Base-by-base conservation (phyloP, 768 basidiomycete genomes). In the Termitomyces sp. region DNA sequence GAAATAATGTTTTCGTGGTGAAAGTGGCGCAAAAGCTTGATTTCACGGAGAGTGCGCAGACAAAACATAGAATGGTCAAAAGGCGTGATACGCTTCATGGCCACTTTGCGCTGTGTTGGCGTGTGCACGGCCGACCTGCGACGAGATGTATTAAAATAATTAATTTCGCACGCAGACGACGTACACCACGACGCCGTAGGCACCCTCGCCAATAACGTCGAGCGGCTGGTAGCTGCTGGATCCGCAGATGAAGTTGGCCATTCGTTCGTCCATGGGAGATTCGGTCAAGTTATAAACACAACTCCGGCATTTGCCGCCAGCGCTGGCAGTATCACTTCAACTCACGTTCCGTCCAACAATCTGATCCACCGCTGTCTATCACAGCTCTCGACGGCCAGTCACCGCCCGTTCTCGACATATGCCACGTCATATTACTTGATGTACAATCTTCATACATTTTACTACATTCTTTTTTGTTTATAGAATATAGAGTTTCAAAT, bases 51-150 rank as follows among this genome's bases (percentile, higher is more conserved):
- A 6, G 92, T 94, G 14, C 85, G 77, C 4, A 94, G 80, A 68
- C 88, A 91, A 71, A 94, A 94, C 92, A 94, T 92, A 40, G 90
- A 86, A 68, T 96, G 94, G 71, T 94, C 93, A 64, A 98, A 97
- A 0, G 95, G 95, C 0, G 89, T 86, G 70, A 98, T 97, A 63
- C 91, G 89, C 74, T 98, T 98, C 70, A 98, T 97, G 33, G 95
- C 95, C 48, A 98, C 95, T 73, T 86, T 90, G 44, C 90, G 82
- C 45, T 87, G 85, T 0, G 87, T 88, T 0, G 89, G 82, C 53
- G 80, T 71, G 69, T 96, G 92, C 8, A 91, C 72, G 7, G 94
- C 93, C 48, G 89, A 89, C 67, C 82, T 84, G 63, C 64, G 65
- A 55, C 11, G 13, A 28, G 57, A 54, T 40, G 36, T 36, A 60